Evolutionary conservation across 2,329 filamentous ascomycete species (phyloP).

Genomic region (Cercospora beticola): DNA sequence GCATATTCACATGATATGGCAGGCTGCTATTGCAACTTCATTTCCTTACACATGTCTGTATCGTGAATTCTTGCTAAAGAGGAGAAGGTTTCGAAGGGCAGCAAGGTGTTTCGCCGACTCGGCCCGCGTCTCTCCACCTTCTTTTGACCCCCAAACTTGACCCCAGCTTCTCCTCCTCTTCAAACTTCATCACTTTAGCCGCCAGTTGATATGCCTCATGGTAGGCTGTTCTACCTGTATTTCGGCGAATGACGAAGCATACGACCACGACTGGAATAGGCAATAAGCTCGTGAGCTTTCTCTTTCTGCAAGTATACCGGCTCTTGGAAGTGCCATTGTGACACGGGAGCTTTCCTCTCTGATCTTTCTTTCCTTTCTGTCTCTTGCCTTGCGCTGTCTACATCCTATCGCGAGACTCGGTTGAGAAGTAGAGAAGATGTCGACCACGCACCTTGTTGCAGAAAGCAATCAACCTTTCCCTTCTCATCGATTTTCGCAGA

Average conservation of each 20-base stretch:
- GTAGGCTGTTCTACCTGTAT: not conserved
- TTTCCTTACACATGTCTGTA: not conserved
- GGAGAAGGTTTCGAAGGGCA: not conserved
- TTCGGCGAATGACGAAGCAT: not conserved
- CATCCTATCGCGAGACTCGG: not conserved
- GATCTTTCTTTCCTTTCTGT: not conserved
- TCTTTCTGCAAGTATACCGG: not conserved
- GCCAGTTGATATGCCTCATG: not conserved
- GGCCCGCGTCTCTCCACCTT: not conserved
- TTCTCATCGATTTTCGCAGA: slow-evolving; percentile 45
- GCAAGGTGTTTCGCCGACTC: not conserved
- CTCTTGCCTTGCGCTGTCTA: not conserved
- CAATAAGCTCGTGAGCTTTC: not conserved
- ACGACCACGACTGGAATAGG: not conserved
- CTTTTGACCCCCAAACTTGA: not conserved
- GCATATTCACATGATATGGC: not conserved
- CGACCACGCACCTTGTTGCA: slow-evolving; percentile 26
- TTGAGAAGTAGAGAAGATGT: not conserved
- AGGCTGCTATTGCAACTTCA: not conserved
- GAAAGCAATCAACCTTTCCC: slow-evolving; percentile 45
- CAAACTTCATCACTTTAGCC: not conserved
- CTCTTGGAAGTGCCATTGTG: not conserved
- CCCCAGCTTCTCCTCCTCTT: not conserved
- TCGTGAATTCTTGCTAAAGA: not conserved
- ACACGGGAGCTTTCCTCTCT: not conserved